Evolutionary conservation across 805 yeast species (phyloP), one percentile per base, ranked within the genome.

Genomic region (Saccharomycopsis synnaedendra): DNA sequence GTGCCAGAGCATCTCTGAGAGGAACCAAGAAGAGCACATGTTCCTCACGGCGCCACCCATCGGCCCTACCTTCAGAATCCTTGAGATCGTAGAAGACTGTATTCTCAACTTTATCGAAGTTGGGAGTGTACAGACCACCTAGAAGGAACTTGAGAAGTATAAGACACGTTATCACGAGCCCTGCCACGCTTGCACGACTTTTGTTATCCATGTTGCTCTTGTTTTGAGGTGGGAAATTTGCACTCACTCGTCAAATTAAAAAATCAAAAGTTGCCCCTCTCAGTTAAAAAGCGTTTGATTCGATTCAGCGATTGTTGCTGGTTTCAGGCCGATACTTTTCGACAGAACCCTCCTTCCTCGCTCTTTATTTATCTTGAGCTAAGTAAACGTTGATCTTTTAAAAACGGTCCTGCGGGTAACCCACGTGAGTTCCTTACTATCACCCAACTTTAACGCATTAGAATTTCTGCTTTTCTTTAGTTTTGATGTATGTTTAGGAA

Each of bases 1-100:
- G 89, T 32, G 73, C 69, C 56, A 76, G 83, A 0, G 95, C 94
- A 58, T 86, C 82, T 63, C 94, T 70, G 52, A 86, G 65, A 6
- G 96, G 96, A 58, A 86, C 74, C 52, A 82, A 70, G 45, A 87
- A 64, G 48, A 86, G 65, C 9, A 86, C 78, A 43, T 47, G 40
- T 28, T 47, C 50, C 9, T 40, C 43, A 19, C 39, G 32, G 33
- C 43, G n/a, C 46, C 47, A 41, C 8, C 47, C 45, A 33, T 47
- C 46, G 39, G 37, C 34, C 30, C 40, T 38, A 7, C 50, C 50
- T 3, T 30, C 38, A 19, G 43, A 29, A 27, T 47, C 46, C 5
- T 11, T 33, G 35, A 47, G 41, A 32, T 47, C 50, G 37, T 43
- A 47, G 32, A 30, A 47, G n/a, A 43, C 50, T 8, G 50, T 47